Evolutionary conservation across 352 stramenopile species (phyloP).

Genomic region (Thraustochytrium sp.): DNA sequence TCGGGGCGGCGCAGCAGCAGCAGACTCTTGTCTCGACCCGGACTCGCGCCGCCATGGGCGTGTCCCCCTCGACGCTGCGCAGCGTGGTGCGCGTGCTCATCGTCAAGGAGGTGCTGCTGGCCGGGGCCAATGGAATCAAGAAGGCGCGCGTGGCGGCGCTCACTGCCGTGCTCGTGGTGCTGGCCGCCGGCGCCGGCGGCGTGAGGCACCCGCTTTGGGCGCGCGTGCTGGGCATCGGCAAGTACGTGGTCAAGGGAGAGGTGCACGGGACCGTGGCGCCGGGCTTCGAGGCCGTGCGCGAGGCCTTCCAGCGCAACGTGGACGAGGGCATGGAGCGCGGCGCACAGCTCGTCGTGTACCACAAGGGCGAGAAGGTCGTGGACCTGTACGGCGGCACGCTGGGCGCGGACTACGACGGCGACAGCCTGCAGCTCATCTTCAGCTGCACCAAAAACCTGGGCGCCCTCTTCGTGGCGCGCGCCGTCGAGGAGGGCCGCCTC

Average conservation of each 20-base stretch:
- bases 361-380: conserved; percentile 11
- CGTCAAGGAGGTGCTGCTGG: too few relatives aligned
- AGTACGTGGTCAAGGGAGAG: neutral
- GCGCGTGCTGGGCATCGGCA: neutral
- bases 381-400: conserved; percentile 7
- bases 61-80: too few relatives aligned
- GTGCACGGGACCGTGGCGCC: neutral
- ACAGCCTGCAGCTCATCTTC: neutral
- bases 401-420: neutral
- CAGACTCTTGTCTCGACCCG: too few relatives aligned
- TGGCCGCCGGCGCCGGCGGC: neutral
- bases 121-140: neutral
- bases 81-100: too few relatives aligned
- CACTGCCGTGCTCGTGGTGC: neutral
- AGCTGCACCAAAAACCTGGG: neutral
- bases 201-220: neutral
- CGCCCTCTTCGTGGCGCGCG: neutral
- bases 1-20: too few relatives aligned
- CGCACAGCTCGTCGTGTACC: conserved; percentile 32
- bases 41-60: too few relatives aligned
- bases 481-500: neutral
- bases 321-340: conserved; percentile 8
- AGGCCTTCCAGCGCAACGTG: conserved; percentile 3
- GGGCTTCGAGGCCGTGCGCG: conserved; percentile 8
- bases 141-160: neutral